Conservation (phyloP, 2,329 filamentous ascomycete genomes). For the Neodidymelliopsis sp. region DNA sequence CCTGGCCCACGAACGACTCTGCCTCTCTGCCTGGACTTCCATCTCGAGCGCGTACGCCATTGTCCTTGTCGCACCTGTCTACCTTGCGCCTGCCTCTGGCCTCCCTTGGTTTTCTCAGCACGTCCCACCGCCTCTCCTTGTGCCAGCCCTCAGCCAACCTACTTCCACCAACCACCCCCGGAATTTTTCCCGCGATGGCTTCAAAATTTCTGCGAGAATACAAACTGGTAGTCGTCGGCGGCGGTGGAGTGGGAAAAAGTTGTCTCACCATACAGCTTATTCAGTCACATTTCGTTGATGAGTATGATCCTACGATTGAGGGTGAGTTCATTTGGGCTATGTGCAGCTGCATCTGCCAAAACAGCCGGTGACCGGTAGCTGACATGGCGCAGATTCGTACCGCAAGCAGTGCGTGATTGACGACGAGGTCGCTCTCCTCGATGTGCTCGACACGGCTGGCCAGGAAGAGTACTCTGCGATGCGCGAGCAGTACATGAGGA, state of each 20-base stretch:
- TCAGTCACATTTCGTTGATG: constrained; percentile 94
- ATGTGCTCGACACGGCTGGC: constrained; percentile 96
- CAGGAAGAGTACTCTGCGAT: constrained; percentile 99
- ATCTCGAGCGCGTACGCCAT: constrained; percentile 10
- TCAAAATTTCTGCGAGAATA: constrained; percentile 61
- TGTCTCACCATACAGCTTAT: constrained; percentile 91
- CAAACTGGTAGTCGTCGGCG: constrained; percentile 85
- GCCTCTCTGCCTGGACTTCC: constrained; percentile 6
- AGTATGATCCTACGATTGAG: constrained; percentile 99
- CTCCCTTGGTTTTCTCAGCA: constrained; percentile 17
- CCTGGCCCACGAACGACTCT: constrained; percentile 11
- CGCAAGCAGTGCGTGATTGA: constrained; percentile 99
- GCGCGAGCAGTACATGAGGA: constrained; percentile 99
- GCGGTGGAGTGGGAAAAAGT: constrained; percentile 98
- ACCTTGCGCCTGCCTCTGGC: constrained; percentile 21
- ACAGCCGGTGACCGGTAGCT: neutral
- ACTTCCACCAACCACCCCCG: constrained; percentile 3
- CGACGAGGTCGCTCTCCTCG: constrained; percentile 95
- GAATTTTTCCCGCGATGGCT: constrained; percentile 41
- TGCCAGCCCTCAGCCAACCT: constrained; percentile 18
- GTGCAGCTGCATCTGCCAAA: neutral
- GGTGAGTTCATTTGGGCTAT: constrained; percentile 62
- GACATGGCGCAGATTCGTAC: constrained; percentile 79
- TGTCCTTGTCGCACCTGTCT: constrained; percentile 29
- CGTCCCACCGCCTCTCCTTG: constrained; percentile 19